phyloP scores from a whole-genome alignment of 306 rosid species.

The Astragalus glycyphyllos region DNA sequence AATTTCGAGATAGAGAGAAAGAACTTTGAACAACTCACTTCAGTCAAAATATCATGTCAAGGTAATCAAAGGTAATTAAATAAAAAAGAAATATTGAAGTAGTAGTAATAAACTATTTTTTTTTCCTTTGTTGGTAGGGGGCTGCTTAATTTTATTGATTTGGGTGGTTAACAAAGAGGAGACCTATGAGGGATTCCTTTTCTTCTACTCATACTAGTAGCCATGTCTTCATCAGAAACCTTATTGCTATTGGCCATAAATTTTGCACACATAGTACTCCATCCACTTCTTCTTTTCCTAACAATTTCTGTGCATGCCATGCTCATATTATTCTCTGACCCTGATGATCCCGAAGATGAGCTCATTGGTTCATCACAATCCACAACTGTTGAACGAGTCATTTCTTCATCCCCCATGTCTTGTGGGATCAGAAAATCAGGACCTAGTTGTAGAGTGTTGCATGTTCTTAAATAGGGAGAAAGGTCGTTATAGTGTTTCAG shows the following conservation, averaged over 20 bases:
- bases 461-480: constrained; percentile 67
- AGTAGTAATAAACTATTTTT: background rate
- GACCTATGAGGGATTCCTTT: constrained; percentile 97
- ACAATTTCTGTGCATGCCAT: constrained; percentile 66
- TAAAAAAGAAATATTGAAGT: constrained; percentile 29
- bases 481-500: constrained; percentile 74
- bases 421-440: constrained; percentile 84
- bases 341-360: constrained; percentile 71
- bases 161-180: constrained; percentile 65
- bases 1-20: constrained; percentile 52
- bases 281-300: constrained; percentile 86
- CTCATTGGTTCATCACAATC: constrained; percentile 81
- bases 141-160: constrained; percentile 29
- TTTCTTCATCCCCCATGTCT: constrained; percentile 82
- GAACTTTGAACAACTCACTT: constrained; percentile 58
- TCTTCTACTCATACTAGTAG: constrained; percentile 87
- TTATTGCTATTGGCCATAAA: constrained; percentile 59
- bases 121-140: background rate
- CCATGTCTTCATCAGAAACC: constrained; percentile 78
- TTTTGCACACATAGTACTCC: constrained; percentile 64
- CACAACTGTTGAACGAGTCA: constrained; percentile 71
- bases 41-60: constrained; percentile 62
- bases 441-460: constrained; percentile 71
- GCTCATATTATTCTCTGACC: constrained; percentile 73
- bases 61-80: background rate